Evolutionary conservation across 805 yeast species (phyloP).

Genomic region (Myxozyma monticola): DNA sequence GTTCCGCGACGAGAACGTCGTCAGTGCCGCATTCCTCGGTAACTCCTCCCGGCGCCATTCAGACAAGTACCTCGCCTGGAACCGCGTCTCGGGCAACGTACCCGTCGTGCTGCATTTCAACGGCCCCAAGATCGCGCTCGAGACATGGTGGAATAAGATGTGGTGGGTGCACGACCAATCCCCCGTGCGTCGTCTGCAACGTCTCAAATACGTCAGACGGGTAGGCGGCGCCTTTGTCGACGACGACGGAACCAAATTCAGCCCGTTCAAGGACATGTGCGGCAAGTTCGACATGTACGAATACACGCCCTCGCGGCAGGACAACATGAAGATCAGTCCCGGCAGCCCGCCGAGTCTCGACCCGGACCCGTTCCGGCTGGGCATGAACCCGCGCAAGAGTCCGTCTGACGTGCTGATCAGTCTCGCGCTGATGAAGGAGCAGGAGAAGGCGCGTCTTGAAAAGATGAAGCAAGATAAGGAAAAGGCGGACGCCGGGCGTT

Average conservation of each 20-base stretch:
- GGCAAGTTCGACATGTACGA: constrained; percentile 28
- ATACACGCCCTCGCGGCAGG: constrained; percentile 16
- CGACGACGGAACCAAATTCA: constrained; percentile 21
- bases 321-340: constrained; percentile 4
- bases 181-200: constrained; percentile 20
- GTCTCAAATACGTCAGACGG: constrained; percentile 21
- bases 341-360: constrained; percentile 19
- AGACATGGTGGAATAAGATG: constrained; percentile 31
- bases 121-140: constrained; percentile 29
- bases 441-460: constrained; percentile 3
- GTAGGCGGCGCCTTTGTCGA: constrained; percentile 25
- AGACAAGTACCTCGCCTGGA: constrained; percentile 26
- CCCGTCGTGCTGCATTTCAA: constrained; percentile 30
- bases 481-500: not conserved
- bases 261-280: constrained; percentile 23
- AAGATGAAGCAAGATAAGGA: constrained; percentile 5
- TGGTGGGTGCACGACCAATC: constrained; percentile 29
- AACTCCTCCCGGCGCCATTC: constrained; percentile 9
- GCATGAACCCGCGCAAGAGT: constrained; percentile 18
- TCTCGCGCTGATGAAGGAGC: constrained; percentile 2
- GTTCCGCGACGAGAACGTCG: constrained; percentile 10
- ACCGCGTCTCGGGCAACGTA: constrained; percentile 19
- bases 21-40: constrained; percentile 11
- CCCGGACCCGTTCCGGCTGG: constrained; percentile 27
- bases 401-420: constrained; percentile 19